Conservation (phyloP, 306 rosid species). For the Rubus idaeus region DNA sequence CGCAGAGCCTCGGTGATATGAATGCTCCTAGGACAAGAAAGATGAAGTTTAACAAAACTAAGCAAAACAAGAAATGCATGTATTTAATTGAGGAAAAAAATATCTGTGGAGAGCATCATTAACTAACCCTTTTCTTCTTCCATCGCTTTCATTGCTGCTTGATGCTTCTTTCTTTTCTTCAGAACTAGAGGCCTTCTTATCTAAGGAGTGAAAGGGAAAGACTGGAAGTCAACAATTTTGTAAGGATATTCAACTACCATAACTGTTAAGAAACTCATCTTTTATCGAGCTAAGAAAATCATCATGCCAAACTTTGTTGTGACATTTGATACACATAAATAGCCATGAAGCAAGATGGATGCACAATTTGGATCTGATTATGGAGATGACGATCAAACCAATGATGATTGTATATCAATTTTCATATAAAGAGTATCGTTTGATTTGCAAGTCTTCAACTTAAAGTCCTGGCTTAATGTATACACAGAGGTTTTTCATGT, state of each 20-base stretch:
- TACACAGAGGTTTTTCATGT: not conserved
- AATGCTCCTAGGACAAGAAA: constrained; percentile 29
- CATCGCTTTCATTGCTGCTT: constrained; percentile 23
- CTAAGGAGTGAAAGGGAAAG: constrained; percentile 20
- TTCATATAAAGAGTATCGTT: not conserved
- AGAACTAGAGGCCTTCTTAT: constrained; percentile 32
- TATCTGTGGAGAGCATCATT: not conserved
- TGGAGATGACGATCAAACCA: not conserved
- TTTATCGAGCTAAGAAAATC: not conserved
- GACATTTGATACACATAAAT: not conserved
- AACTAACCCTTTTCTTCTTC: constrained; percentile 41
- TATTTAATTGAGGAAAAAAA: not conserved
- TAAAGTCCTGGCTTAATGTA: not conserved
- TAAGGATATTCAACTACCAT: not conserved
- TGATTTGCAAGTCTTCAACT: not conserved
- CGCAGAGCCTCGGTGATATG: constrained; percentile 46
- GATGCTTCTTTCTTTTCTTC: constrained; percentile 39
- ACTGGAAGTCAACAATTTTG: not conserved
- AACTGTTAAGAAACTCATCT: too few species aligned
- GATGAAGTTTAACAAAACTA: not conserved
- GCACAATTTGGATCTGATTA: not conserved
- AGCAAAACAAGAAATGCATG: not conserved
- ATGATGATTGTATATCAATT: not conserved
- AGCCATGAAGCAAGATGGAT: not conserved
- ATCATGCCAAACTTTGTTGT: not conserved